Base-by-base conservation (phyloP, 2,329 filamentous ascomycete genomes). In the Thelonectria rubi region DNA sequence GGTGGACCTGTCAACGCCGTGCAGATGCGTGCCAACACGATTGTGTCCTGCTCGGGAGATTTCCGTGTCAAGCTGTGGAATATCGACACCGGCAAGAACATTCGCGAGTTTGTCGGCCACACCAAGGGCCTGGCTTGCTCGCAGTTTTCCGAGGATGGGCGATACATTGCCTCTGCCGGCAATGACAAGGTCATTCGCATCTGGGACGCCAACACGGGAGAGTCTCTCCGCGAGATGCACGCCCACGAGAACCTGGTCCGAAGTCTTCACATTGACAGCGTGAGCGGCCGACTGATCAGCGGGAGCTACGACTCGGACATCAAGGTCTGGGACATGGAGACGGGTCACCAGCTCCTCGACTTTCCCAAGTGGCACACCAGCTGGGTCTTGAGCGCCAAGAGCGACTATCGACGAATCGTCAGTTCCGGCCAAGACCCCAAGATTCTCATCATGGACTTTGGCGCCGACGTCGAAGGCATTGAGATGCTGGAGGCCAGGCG, bases 151-250 rank as follows among this genome's bases (percentile, higher is more conserved):
- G 93, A 97, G 70, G 94, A 99, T 74, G 93, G 93, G n/a, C 89
- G 91, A 55, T 95, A 91, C 67, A 93, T 99, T 49, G 91, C 96
- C 49, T 95, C 93, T 17, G 95, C 95, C 10, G 95, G 95, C 47
- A 99, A 97, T 73, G 95, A 98, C 79, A 91, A 94, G 77, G 88
- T 93, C 50, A 97, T 98, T 64, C 95, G 96, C 75, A 92, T 98
- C 74, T 99, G 96, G 86, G 93, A 98, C 76, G 93, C 94, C 53
- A 91, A 92, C 71, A 97, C 93, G 1, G 94, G 94, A 63, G 89
- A 93, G 70, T 90, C 94, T 69, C 83, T 97, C 52, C 88, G 89
- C 64, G 89, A 91, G 74, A 91, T 97, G 75, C 84, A 86, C 49
- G 94, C 94, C 6, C 95, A 99, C 77, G 86, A 89, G 26, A 91